phyloP scores from a whole-genome alignment of 2,329 filamentous ascomycete species.

The Daldinia sp. region DNA sequence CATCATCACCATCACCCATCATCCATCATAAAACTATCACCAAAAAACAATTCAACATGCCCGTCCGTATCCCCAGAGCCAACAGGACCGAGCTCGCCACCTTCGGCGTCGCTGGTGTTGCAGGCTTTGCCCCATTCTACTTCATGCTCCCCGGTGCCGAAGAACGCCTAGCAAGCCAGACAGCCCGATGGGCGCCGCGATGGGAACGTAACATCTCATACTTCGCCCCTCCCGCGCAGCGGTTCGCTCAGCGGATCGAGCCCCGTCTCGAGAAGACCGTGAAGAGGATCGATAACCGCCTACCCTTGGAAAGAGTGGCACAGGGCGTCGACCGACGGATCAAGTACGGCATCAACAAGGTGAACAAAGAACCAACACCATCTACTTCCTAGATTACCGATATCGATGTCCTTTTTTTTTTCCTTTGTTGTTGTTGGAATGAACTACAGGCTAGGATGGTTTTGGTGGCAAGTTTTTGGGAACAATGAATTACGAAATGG shows the following conservation, averaged over 20 bases:
- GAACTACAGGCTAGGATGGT: background rate
- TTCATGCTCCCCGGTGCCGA: constrained; percentile 68
- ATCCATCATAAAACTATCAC: constrained; percentile 33
- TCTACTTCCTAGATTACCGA: too few species aligned
- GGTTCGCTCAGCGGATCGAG: constrained; percentile 62
- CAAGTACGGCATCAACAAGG: constrained; percentile 58
- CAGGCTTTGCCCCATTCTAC: constrained; percentile 68
- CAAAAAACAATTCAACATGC: constrained; percentile 57
- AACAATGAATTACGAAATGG: constrained; percentile 17
- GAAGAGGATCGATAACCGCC: constrained; percentile 59
- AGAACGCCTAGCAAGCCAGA: constrained; percentile 66
- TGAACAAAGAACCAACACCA: constrained; percentile 36
- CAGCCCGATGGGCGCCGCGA: constrained; percentile 68
- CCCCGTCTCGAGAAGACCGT: constrained; percentile 61
- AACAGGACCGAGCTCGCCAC: constrained; percentile 62
- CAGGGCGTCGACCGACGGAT: constrained; percentile 63
- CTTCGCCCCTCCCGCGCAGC: constrained; percentile 62
- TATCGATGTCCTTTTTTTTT: background rate
- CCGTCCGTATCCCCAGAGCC: constrained; percentile 64
- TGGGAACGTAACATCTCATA: constrained; percentile 70
- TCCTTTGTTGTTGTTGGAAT: background rate
- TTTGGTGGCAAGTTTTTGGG: background rate
- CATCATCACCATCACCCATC: constrained; percentile 18
- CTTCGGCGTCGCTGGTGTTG: constrained; percentile 66
- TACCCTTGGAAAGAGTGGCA: constrained; percentile 65